These are phyloP conservation scores for Penicillium dipodomyicola DNA, from an alignment of 495 filamentous ascomycete species.

Conservation along the genomic window DNA sequence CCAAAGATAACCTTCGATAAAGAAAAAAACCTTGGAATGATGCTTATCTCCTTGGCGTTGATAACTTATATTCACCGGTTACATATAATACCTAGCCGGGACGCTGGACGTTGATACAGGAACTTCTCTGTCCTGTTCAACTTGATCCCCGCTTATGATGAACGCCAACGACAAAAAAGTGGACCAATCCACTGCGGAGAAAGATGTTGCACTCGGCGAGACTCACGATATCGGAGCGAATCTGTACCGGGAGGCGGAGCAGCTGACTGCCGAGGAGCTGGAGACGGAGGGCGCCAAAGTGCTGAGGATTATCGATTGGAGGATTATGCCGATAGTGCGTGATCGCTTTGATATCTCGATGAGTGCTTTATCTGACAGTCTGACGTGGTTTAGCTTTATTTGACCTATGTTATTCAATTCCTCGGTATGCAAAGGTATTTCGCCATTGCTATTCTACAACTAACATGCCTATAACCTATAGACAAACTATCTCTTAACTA, in stretches of 20 bases:
- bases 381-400: constrained; percentile 27
- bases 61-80: not conserved
- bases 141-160: constrained; percentile 2
- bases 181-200: constrained; percentile 21
- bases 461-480: constrained; percentile 4
- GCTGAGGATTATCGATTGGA: constrained; percentile 35
- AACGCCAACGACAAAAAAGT: constrained; percentile 21
- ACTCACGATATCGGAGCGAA: constrained; percentile 33
- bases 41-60: constrained; percentile 23
- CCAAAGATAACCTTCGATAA: not conserved
- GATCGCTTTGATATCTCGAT: not conserved
- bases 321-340: constrained; percentile 36
- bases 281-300: constrained; percentile 33
- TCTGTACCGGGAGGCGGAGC: constrained; percentile 33
- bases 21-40: not conserved
- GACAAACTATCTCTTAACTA: constrained; percentile 43
- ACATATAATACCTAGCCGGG: constrained; percentile 2
- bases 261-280: constrained; percentile 33
- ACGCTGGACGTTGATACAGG: not conserved
- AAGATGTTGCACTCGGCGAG: constrained; percentile 26
- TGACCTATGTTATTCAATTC: constrained; percentile 41
- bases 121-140: not conserved
- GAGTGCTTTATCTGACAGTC: not conserved
- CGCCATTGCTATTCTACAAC: not conserved
- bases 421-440: constrained; percentile 22